These are phyloP conservation scores for Ceratocystis harringtonii DNA, from an alignment of 2,329 filamentous ascomycete species.

Conservation along the genomic window DNA sequence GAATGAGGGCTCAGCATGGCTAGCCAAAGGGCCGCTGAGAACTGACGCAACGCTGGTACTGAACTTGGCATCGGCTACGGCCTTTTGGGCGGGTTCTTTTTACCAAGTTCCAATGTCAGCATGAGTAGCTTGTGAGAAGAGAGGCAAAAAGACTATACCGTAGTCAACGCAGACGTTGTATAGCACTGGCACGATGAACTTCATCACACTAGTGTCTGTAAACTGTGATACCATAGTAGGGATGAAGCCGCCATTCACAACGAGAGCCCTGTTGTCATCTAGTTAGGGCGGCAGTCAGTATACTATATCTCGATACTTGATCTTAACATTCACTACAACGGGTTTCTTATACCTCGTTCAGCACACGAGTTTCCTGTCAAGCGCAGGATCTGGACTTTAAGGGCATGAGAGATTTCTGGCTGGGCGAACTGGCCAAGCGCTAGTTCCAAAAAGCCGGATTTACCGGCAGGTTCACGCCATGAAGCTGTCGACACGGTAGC, in stretches of 20 bases:
- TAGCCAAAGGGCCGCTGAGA: slow-evolving; percentile 32
- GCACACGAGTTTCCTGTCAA: slow-evolving; percentile 17
- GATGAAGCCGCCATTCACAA: slow-evolving; percentile 36
- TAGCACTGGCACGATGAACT: slow-evolving; percentile 42
- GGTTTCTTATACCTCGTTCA: slow-evolving; percentile 7
- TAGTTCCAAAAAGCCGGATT: slow-evolving; percentile 5
- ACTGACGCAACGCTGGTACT: slow-evolving; percentile 36
- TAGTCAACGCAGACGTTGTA: slow-evolving; percentile 51
- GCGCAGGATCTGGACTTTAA: slow-evolving; percentile 13
- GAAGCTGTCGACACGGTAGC: not conserved
- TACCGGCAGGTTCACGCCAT: slow-evolving; percentile 14
- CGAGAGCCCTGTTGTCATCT: slow-evolving; percentile 45
- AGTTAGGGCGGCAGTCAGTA: not conserved
- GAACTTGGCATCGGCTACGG: slow-evolving; percentile 38
- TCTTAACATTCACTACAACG: not conserved
- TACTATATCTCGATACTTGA: not conserved
- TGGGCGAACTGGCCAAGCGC: not conserved
- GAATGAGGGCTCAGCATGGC: slow-evolving; percentile 30
- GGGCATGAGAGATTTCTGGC: not conserved
- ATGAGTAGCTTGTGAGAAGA: not conserved
- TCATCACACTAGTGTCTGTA: slow-evolving; percentile 32
- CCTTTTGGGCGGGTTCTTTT: slow-evolving; percentile 41
- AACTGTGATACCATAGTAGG: slow-evolving; percentile 35
- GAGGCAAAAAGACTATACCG: slow-evolving; percentile 28
- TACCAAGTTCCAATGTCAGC: no score